Conservation (phyloP, 2,329 filamentous ascomycete species). For the Penicillium fuscoglaucum region DNA sequence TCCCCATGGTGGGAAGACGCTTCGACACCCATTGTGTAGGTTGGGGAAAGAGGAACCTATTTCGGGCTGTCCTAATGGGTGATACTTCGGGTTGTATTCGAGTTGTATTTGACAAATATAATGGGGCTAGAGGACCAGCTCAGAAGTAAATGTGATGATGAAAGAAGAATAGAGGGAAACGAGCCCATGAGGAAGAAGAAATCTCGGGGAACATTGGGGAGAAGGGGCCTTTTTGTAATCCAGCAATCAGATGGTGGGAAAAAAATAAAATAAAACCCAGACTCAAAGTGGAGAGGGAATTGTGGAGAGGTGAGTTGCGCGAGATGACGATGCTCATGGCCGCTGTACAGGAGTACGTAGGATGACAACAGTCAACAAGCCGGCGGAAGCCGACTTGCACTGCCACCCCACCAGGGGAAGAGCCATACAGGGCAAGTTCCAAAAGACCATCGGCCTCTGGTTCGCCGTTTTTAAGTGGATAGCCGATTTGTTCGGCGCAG, state of each 20-base stretch:
- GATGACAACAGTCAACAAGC: conserved; percentile 12
- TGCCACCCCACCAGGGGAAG: conserved; percentile 15
- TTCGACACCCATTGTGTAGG: conserved; percentile 33
- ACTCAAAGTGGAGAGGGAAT: conserved; percentile 17
- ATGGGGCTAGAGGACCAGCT: conserved; percentile 1
- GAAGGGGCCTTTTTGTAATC: conserved; percentile 24
- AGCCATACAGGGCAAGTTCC: conserved; percentile 21
- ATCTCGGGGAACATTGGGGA: conserved; percentile 5
- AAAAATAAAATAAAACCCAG: conserved; percentile 5
- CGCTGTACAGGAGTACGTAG: not conserved
- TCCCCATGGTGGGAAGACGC: conserved; percentile 33
- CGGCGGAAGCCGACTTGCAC: conserved; percentile 26
- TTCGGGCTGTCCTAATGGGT: not conserved
- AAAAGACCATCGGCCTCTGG: conserved; percentile 17
- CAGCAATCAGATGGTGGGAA: not conserved
- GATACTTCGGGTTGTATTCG: conserved; percentile 2
- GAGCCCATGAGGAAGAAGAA: conserved; percentile 21
- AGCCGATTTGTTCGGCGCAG: conserved; percentile 10
- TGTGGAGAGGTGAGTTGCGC: conserved; percentile 22
- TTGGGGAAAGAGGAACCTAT: not conserved
- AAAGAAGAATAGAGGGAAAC: conserved; percentile 8
- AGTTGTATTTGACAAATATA: not conserved
- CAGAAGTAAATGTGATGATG: not conserved
- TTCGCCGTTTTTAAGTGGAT: conserved; percentile 19
- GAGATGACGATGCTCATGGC: conserved; percentile 19